Evolutionary conservation across 495 filamentous ascomycete species (phyloP), one percentile per base, ranked within the genome.

Genomic region (Talaromyces stipitatus): DNA sequence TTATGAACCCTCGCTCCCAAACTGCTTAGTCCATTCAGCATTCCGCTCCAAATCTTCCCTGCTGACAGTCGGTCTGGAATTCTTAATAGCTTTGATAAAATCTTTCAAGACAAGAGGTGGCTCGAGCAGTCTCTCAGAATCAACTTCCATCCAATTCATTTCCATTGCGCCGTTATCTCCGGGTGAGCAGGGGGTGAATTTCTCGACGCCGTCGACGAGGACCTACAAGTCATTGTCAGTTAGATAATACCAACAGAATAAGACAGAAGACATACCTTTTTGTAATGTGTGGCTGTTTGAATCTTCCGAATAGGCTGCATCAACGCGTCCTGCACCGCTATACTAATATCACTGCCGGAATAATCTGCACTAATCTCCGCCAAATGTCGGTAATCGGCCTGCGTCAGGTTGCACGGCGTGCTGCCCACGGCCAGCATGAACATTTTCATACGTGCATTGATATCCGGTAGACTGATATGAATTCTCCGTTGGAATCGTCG

Each of bases 221-320:
- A 92, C 85, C 90, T 94, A 62, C n/a, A 51, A n/a, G n/a, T n/a
- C n/a, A 6, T 5, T 22, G 29, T 28, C 1, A 45, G 36, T 50
- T 2, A 48, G 47, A 18, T 14, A 26, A 26, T 9, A 27, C 12
- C 6, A 7, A 33, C 12, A 48, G 20, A 48, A 12, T 14, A 12
- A 33, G 12, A 24, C 3, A 26, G 22, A 52, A 26, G 28, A 41
- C 27, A 43, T 77, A 94, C 92, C 80, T 88, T 87, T 69, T 97
- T 97, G 73, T 97, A 99, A 74, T 99, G 94, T 57, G 94, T 99
- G 27, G 94, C 94, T 48, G 90, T 96, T 74, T 97, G 92, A 60
- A 99, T 97, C 75, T 95, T 95, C 55, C 94, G 79, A 55, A 99
- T 89, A 1, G 94, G 95, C 66, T 97, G 91, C 94, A 99, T 99